Evolutionary conservation across 1,284 basidiomycete species (phyloP).

Genomic region (Trichosporon sp.): DNA sequence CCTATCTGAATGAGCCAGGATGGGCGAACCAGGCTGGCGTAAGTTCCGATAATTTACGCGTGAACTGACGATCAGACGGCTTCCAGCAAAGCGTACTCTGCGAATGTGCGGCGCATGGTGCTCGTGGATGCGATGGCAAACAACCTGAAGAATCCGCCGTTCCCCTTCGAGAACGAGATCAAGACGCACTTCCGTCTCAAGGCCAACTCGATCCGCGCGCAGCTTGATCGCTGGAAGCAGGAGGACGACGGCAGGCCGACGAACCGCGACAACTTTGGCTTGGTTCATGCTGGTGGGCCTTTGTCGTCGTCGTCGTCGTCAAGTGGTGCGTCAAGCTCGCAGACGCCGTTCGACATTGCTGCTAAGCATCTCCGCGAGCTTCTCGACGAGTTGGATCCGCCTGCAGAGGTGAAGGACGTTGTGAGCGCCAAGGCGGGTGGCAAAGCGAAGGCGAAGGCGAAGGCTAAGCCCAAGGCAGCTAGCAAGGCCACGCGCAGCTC

Average conservation of each 20-base stretch:
- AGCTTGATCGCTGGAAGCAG: conserved; percentile 57
- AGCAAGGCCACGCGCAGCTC: neutral
- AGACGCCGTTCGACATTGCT: conserved; percentile 20
- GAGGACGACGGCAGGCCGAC: conserved; percentile 28
- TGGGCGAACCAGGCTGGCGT: conserved; percentile 69
- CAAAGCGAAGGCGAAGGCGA: neutral
- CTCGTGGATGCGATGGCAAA: conserved; percentile 68
- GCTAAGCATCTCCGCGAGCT: conserved; percentile 20
- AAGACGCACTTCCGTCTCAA: conserved; percentile 85
- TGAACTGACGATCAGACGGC: conserved; percentile 53
- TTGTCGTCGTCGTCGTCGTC: no score
- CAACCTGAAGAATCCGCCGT: conserved; percentile 68
- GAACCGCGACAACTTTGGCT: neutral
- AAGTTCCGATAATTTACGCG: conserved; percentile 43
- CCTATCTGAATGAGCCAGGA: conserved; percentile 81
- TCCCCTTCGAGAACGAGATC: conserved; percentile 63
- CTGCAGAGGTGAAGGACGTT: neutral
- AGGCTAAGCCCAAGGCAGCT: neutral
- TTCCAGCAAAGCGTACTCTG: conserved; percentile 50
- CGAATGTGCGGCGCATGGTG: conserved; percentile 82
- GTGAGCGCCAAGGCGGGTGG: neutral
- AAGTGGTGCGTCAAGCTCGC: neutral
- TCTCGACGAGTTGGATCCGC: conserved; percentile 22
- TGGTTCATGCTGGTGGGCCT: no score
- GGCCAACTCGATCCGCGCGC: conserved; percentile 59